Evolutionary conservation across 331 rosid species (phyloP).

Genomic region (Quercus phellos): DNA sequence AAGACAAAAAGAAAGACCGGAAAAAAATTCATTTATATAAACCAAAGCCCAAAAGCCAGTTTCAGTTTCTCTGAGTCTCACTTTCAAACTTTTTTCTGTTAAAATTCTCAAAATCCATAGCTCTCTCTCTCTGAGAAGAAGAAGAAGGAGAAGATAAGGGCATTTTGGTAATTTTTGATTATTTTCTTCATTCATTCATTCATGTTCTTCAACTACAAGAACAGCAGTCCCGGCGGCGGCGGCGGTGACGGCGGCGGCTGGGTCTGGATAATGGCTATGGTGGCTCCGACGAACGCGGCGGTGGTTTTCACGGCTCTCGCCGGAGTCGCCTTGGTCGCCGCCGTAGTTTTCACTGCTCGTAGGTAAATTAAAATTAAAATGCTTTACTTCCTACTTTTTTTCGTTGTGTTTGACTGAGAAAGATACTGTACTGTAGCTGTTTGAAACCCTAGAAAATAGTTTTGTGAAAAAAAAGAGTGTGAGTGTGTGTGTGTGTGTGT

Average conservation of each 20-base stretch:
- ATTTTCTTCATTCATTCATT: conserved; percentile 3
- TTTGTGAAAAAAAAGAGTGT: background rate
- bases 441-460: conserved; percentile 26
- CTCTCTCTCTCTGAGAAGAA: background rate
- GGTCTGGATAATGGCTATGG: conserved; percentile 35
- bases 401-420: background rate
- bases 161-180: conserved; percentile 24
- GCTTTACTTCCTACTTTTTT: background rate
- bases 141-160: conserved; percentile 29
- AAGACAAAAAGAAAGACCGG: conserved; percentile 17
- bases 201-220: conserved; percentile 63
- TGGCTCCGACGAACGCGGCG: conserved; percentile 40
- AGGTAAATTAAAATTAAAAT: conserved; percentile 38
- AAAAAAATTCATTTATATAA: conserved; percentile 9
- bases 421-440: background rate
- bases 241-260: conserved; percentile 36
- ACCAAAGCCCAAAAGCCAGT: conserved; percentile 9
- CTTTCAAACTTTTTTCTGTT: background rate
- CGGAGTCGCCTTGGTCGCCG: conserved; percentile 56
- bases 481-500: background rate
- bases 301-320: conserved; percentile 64
- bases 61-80: conserved; percentile 1
- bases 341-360: conserved; percentile 59
- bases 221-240: conserved; percentile 33
- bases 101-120: background rate